Evolutionary conservation across 352 stramenopile genomes (phyloP), one percentile per base, ranked within the genome.

Genomic region (Phytophthora gonapodyides): DNA sequence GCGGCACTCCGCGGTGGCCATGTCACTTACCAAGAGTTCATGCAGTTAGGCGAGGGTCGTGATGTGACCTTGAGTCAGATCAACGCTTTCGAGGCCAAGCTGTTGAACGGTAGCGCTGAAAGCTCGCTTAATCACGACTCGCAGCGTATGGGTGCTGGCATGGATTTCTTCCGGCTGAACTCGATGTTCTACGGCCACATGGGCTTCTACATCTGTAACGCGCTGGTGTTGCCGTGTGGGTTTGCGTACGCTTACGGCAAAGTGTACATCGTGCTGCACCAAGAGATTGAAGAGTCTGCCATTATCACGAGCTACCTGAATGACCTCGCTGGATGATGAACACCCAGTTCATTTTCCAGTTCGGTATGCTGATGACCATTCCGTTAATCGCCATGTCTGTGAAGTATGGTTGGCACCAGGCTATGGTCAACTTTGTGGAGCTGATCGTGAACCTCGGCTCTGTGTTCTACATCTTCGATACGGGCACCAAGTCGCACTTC

Each of bases 121-220:
- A 89, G 76, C 38, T 93, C 84, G 27, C 50, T 95, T n/a, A 88
- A 73, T 51, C 84, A 86, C 27, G 88, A 96, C 3, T 72, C 87
- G 7, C 80, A 93, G 51, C 80, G 88, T 45, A 94, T 96, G 88
- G 84, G 80, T 16, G 61, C 73, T 30, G 77, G 81, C 33, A 91
- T 96, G 84, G 86, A 94, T 53, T 96, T 96, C 30, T 96, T 94
- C 74, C 86, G 88, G 3, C 62, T 96, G 24, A 94, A 96, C 67
- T 93, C 88, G 42, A 93, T 93, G 81, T 96, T 93, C 60, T 96
- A 96, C 68, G 82, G 83, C 3, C 84, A 96, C 72, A 93, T 94
- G 82, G 87, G 87, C 12, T 96, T 92, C 53, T 96, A 96, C 76
- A 91, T 96, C 24, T 92, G 80, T 62, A 92, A 94, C 54, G 82